Conservation (phyloP, 1,284 basidiomycete genomes). For the Ceratobasidium sp. region DNA sequence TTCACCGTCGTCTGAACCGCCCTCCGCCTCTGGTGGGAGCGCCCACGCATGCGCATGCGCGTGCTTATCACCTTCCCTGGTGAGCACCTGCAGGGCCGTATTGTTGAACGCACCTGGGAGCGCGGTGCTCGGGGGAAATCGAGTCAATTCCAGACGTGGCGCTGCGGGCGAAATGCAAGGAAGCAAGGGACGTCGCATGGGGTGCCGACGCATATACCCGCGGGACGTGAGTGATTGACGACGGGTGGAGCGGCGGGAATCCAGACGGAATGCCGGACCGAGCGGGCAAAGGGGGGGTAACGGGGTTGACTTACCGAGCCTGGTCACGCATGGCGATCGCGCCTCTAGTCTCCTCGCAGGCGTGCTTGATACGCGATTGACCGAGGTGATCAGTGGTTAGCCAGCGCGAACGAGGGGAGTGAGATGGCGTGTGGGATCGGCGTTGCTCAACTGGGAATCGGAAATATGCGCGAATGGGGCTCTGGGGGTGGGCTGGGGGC, state of each 20-base stretch:
- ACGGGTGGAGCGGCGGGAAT: constrained; percentile 55
- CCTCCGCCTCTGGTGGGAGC: constrained; percentile 50
- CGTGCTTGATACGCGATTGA: constrained; percentile 51
- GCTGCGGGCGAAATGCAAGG: constrained; percentile 54
- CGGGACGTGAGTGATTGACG: constrained; percentile 51
- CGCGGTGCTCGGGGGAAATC: constrained; percentile 61
- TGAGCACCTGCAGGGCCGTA: constrained; percentile 65
- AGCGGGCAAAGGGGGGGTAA: constrained; percentile 5
- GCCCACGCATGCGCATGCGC: constrained; percentile 5
- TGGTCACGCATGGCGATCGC: constrained; percentile 56
- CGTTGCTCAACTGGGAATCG: constrained; percentile 22
- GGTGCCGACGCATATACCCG: constrained; percentile 50
- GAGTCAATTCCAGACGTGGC: constrained; percentile 59
- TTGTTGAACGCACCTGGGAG: constrained; percentile 77
- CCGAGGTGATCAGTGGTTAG: constrained; percentile 26
- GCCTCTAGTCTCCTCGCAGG: constrained; percentile 55
- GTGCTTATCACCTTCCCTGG: not conserved
- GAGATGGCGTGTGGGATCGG: constrained; percentile 44
- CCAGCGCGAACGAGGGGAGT: constrained; percentile 24
- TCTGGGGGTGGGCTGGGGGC: not conserved
- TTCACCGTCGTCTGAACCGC: constrained; percentile 48
- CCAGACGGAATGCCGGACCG: constrained; percentile 35
- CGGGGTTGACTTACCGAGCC: constrained; percentile 55
- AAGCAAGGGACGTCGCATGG: constrained; percentile 22
- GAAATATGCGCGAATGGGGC: constrained; percentile 5